Base-by-base conservation (phyloP, 2,329 filamentous ascomycete genomes). In the Cadophora sp. region DNA sequence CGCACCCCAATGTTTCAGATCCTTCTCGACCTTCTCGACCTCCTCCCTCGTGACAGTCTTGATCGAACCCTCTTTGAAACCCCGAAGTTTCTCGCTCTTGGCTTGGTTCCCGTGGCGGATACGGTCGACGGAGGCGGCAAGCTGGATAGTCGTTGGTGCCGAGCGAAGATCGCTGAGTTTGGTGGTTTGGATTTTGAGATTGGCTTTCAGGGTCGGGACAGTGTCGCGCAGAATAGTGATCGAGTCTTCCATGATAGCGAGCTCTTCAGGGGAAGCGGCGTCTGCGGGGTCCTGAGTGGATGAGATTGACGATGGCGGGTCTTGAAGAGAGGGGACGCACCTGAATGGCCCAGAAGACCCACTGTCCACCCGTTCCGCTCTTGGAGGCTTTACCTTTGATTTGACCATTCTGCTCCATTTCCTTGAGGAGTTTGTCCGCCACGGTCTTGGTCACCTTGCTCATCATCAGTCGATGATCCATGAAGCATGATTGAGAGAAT, bases 371-470 rank as follows among this genome's bases (percentile, higher is more conserved):
- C 16, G 73, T 72, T 59, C 76, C 75, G 2, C 73, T 74, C 65
- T 77, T 76, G 0, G 75, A 75, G 0, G 75, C 74, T 53, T 78
- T 85, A 61, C 85, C 86, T 73, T 86, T 86, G 51, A 91, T 86
- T 72, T 86, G 79, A 12, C 85, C 85, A 51, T 82, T 83, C 72
- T 90, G 87, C 68, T 88, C 84, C 76, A 91, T 80, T 68, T 90
- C 88, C 73, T 88, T 89, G 40, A 91, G 79, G 37, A 86, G 75
- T 77, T 90, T 91, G 31, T 83, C 83, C 27, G 88, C 83, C 53
- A 86, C 82, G 14, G 87, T 86, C 84, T 75, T 70, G 8, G 69
- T 74, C 22, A 75, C 67, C 76, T 78, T 43, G 19, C 50, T 69
- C 6, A 16, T 19, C 3, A 61, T 64, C 31, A 72, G 60, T 56